phyloP scores from a whole-genome alignment of 2,329 filamentous ascomycete genomes.

The Ascosphaera aggregata region DNA sequence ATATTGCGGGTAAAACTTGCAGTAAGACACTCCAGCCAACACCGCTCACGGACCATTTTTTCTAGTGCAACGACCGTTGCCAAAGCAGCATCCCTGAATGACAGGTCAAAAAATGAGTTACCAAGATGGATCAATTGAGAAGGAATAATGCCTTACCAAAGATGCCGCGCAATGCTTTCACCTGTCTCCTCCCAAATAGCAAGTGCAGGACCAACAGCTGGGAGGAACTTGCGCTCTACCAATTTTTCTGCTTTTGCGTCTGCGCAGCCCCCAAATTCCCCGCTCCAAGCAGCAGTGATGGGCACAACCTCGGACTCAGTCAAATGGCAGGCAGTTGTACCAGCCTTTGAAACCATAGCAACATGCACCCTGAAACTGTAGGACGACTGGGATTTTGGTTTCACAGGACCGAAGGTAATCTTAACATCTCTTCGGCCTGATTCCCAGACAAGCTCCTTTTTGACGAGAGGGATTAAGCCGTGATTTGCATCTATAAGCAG shows the following conservation, averaged over 20 bases:
- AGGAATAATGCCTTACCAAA: conserved; percentile 29
- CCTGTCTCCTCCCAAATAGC: conserved; percentile 45
- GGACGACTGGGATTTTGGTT: neutral
- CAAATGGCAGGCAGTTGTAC: conserved; percentile 1
- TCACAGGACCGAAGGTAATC: conserved; percentile 15
- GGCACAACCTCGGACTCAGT: conserved; percentile 14
- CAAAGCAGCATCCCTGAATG: conserved; percentile 22
- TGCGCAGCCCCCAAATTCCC: conserved; percentile 17
- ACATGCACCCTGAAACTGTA: neutral
- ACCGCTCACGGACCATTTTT: neutral
- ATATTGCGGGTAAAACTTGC: neutral
- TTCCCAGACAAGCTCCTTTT: conserved; percentile 22
- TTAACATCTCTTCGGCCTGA: conserved; percentile 21
- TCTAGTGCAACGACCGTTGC: neutral
- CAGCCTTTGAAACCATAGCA: neutral
- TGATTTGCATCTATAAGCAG: conserved; percentile 9
- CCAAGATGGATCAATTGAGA: neutral
- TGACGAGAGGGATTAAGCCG: conserved; percentile 13
- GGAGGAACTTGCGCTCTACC: conserved; percentile 30
- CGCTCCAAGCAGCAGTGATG: conserved; percentile 35
- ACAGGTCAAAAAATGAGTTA: conserved; percentile 5
- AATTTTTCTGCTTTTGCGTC: conserved; percentile 24
- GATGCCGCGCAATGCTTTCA: conserved; percentile 47
- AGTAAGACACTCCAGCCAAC: neutral
- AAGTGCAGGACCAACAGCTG: conserved; percentile 14